A percentile compares a stretch with the other conserved stretches of the same genome.
Conservation (phyloP, 345 rosid genomes). For the Salix arbutifolia region DNA sequence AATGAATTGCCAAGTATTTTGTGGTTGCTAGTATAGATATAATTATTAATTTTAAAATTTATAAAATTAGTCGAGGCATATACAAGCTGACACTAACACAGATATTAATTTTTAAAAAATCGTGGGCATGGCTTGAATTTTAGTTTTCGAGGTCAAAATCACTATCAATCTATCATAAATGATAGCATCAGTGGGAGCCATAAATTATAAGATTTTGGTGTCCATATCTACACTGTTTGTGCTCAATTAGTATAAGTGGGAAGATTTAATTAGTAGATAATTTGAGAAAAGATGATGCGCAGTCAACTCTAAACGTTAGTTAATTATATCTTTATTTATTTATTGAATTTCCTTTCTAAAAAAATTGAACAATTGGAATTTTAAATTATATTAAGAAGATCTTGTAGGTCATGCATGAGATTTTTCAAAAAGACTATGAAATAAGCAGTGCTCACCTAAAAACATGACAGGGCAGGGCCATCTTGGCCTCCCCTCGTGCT, state of each 20-base stretch:
- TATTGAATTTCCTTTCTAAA: background rate
- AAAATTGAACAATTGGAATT: too few species aligned
- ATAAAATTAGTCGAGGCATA: fast-evolving
- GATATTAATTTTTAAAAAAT: too few species aligned
- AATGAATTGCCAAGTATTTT: background rate
- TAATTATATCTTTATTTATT: background rate
- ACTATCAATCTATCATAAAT: background rate
- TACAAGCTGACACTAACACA: fast-evolving
- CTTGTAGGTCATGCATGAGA: background rate
- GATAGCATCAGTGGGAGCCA: background rate
- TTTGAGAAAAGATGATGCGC: background rate
- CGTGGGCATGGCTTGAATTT: background rate
- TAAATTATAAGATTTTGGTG: background rate
- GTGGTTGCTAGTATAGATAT: too few species aligned
- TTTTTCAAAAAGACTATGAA: background rate
- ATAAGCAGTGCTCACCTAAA: background rate
- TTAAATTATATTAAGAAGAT: background rate
- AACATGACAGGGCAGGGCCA: background rate
- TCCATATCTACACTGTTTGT: background rate
- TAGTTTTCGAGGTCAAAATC: background rate
- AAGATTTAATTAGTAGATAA: background rate
- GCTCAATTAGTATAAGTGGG: slow-evolving; percentile 1
- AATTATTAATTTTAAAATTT: too few species aligned
- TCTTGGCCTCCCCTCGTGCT: background rate
- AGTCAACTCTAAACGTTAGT: slow-evolving; percentile 1